Conservation (phyloP, 2,329 filamentous ascomycete species). For the Diaporthe batatas region DNA sequence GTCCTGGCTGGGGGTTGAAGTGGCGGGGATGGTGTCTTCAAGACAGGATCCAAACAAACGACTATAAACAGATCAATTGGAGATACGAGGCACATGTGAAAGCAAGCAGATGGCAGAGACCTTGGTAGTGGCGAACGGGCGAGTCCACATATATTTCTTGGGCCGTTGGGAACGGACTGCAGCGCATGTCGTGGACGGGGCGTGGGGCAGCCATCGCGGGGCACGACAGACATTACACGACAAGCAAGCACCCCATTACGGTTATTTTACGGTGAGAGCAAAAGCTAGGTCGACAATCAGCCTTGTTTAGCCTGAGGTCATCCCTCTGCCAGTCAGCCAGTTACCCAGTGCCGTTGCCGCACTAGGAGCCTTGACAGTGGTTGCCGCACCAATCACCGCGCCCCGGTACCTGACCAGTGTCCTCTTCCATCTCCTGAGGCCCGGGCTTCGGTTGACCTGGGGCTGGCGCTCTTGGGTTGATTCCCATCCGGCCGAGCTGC, state of each 20-base stretch:
- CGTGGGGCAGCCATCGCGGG: slow-evolving; percentile 36
- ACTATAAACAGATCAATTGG: neutral
- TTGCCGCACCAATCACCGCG: slow-evolving; percentile 42
- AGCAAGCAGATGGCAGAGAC: neutral
- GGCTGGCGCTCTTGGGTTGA: neutral
- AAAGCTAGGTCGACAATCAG: slow-evolving; percentile 40
- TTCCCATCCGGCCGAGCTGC: slow-evolving; percentile 26
- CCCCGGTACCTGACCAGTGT: slow-evolving; percentile 31
- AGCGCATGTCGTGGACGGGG: slow-evolving; percentile 13
- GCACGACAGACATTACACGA: slow-evolving; percentile 18
- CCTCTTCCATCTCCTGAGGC: neutral
- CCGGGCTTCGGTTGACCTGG: neutral
- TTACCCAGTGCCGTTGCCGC: slow-evolving; percentile 30
- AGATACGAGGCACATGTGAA: slow-evolving; percentile 19
- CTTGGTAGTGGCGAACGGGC: slow-evolving; percentile 16
- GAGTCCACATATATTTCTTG: slow-evolving; percentile 28
- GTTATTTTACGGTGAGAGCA: slow-evolving; percentile 28
- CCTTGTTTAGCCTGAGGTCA: slow-evolving; percentile 40
- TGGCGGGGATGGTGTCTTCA: neutral
- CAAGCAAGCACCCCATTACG: slow-evolving; percentile 5
- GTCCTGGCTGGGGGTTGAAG: neutral
- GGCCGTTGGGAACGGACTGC: neutral
- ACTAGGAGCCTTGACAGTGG: slow-evolving; percentile 27
- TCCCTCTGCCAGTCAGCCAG: slow-evolving; percentile 14
- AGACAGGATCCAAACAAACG: neutral